phyloP scores from a whole-genome alignment of 768 basidiomycete genomes.

The Boletus vermiculosoides region DNA sequence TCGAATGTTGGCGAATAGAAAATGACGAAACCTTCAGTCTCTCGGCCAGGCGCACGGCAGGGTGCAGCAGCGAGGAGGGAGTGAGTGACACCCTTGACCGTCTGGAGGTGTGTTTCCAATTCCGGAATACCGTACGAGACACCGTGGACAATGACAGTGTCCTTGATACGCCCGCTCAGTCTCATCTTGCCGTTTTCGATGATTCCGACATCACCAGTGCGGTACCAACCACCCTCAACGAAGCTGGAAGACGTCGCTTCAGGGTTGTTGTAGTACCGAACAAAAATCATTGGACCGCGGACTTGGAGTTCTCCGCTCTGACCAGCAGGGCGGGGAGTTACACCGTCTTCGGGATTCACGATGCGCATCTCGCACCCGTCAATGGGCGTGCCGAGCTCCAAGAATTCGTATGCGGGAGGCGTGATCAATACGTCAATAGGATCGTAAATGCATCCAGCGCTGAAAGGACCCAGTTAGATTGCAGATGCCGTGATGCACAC shows the following conservation, averaged over 20 bases:
- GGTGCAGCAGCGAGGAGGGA: conserved; percentile 37
- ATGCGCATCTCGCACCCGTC: conserved; percentile 37
- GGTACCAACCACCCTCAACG: conserved; percentile 52
- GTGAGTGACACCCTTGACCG: conserved; percentile 33
- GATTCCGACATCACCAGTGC: conserved; percentile 55
- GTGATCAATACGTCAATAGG: conserved; percentile 23
- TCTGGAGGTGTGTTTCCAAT: conserved; percentile 38
- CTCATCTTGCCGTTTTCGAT: conserved; percentile 35
- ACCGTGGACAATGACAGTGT: not conserved
- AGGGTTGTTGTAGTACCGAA: conserved; percentile 1
- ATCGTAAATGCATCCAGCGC: conserved; percentile 44
- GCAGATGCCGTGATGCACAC: not conserved
- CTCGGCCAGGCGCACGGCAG: conserved; percentile 35
- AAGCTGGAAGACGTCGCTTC: conserved; percentile 40
- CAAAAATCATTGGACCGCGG: not conserved
- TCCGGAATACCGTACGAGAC: conserved; percentile 15
- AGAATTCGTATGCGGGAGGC: conserved; percentile 32
- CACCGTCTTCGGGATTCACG: conserved; percentile 31
- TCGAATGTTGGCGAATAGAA: conserved; percentile 35
- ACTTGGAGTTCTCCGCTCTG: conserved; percentile 1
- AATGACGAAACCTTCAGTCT: conserved; percentile 41
- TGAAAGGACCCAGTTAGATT: not conserved
- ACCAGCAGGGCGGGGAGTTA: conserved; percentile 18
- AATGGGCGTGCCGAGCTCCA: conserved; percentile 37
- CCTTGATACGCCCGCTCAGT: conserved; percentile 1